Percentiles rank a stretch among this genome's conserved stretches.
These are phyloP conservation scores for Inga laurina DNA, from an alignment of 306 rosid genomes.

Conservation along the genomic window DNA sequence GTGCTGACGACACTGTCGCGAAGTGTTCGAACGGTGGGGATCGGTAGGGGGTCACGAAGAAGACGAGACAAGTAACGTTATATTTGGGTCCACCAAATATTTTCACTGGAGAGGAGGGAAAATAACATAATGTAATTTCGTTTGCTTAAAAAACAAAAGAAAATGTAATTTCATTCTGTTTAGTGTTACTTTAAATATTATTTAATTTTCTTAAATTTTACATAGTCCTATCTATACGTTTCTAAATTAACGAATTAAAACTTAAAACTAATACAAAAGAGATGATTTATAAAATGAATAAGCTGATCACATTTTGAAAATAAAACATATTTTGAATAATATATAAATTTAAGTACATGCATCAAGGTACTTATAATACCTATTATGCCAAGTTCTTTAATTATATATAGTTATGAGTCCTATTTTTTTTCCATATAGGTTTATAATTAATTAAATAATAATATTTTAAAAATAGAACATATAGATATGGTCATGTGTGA, in stretches of 20 bases:
- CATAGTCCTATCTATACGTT: background rate
- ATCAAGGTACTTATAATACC: too few species aligned
- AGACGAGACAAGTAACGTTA: conserved; percentile 10
- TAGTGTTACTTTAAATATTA: background rate
- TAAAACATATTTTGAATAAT: too few species aligned
- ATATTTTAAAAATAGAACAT: too few species aligned
- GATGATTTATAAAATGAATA: background rate
- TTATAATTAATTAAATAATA: too few species aligned
- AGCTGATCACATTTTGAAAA: background rate
- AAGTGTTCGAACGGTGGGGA: conserved; percentile 41
- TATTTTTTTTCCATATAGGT: too few species aligned
- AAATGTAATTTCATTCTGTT: background rate
- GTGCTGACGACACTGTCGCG: conserved; percentile 30
- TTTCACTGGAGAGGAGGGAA: background rate
- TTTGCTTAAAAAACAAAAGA: background rate
- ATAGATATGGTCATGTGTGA: too few species aligned
- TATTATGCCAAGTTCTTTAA: too few species aligned
- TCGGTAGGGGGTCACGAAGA: conserved; percentile 15
- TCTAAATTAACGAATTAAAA: background rate
- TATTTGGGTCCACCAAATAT: background rate
- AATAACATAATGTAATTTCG: background rate
- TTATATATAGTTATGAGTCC: too few species aligned
- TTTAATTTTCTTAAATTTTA: background rate
- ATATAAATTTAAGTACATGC: too few species aligned
- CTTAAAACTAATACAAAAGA: background rate